Evolutionary conservation across 441 rosid genomes (phyloP).

Genomic region (Mallotus japonicus): DNA sequence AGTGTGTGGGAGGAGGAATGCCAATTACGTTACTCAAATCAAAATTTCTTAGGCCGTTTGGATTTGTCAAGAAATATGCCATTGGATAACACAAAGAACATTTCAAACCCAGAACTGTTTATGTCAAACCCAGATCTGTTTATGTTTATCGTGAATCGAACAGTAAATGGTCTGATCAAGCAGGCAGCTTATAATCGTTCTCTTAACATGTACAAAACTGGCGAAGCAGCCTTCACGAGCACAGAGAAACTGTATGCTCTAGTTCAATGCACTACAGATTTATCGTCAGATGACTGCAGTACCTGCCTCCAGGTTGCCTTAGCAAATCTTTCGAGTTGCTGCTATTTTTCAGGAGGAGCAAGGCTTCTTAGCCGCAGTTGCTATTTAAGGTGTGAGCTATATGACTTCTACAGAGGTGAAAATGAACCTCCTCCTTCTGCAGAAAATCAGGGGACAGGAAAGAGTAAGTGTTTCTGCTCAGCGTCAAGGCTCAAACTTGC

Average conservation of each 20-base stretch:
- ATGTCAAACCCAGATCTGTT: conserved; percentile 20
- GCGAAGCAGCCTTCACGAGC: neutral
- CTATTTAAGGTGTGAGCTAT: conserved; percentile 39
- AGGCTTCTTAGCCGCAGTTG: conserved; percentile 40
- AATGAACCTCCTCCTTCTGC: conserved; percentile 1
- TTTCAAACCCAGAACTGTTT: conserved; percentile 26
- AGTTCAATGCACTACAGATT: conserved; percentile 35
- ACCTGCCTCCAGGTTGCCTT: conserved; percentile 30
- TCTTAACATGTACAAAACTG: conserved; percentile 15
- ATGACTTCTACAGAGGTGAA: conserved; percentile 30
- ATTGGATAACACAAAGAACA: conserved; percentile 18
- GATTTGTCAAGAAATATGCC: conserved; percentile 24
- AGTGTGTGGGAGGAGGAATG: conserved; percentile 34
- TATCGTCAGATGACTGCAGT: conserved; percentile 26
- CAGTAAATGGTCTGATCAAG: conserved; percentile 8
- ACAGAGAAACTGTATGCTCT: conserved; percentile 20
- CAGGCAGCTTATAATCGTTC: conserved; percentile 17
- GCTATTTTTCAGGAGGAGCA: conserved; percentile 28
- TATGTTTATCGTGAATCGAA: conserved; percentile 10
- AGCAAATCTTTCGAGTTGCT: conserved; percentile 22
- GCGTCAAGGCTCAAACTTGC: neutral
- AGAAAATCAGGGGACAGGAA: conserved; percentile 8
- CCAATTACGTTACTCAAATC: conserved; percentile 27
- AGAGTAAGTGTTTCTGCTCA: conserved; percentile 14
- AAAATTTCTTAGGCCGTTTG: conserved; percentile 30